phyloP scores from a whole-genome alignment of 1,284 basidiomycete species.

The Pseudozyma hubeiensis region DNA sequence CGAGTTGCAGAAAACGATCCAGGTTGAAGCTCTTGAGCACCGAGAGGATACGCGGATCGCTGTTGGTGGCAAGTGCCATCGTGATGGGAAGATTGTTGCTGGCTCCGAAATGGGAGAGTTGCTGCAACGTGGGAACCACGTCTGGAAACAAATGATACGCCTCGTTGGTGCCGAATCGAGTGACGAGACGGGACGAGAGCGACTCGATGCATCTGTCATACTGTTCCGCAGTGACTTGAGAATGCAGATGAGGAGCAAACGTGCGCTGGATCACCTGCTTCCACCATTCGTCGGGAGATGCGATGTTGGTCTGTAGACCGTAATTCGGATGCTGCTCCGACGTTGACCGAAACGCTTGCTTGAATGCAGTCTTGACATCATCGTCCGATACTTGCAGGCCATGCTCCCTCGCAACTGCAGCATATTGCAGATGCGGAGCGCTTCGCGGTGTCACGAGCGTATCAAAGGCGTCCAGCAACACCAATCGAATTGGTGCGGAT shows the following conservation, averaged over 20 bases:
- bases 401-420: conserved; percentile 24
- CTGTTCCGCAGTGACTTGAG: conserved; percentile 5
- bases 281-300: conserved; percentile 55
- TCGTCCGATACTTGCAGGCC: conserved; percentile 23
- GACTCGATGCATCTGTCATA: conserved; percentile 6
- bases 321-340: conserved; percentile 45
- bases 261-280: conserved; percentile 44
- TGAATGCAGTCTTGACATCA: conserved; percentile 38
- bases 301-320: conserved; percentile 37
- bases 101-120: neutral
- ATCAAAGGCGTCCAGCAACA: conserved; percentile 59
- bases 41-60: conserved; percentile 43
- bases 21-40: conserved; percentile 43
- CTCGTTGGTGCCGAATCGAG: conserved; percentile 35
- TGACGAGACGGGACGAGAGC: conserved; percentile 32
- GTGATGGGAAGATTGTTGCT: conserved; percentile 1
- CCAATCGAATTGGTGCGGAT: conserved; percentile 26
- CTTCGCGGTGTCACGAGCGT: conserved; percentile 43
- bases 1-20: conserved; percentile 38
- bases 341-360: conserved; percentile 41
- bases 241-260: conserved; percentile 25
- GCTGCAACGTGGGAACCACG: conserved; percentile 33
- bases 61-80: conserved; percentile 50
- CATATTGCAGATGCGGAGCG: conserved; percentile 54
- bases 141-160: conserved; percentile 51